Percentiles rank a stretch among this genome's conserved stretches.
These are phyloP conservation scores for Cyclotella sp. DNA, from an alignment of 108 stramenopile genomes.

Conservation along the genomic window DNA sequence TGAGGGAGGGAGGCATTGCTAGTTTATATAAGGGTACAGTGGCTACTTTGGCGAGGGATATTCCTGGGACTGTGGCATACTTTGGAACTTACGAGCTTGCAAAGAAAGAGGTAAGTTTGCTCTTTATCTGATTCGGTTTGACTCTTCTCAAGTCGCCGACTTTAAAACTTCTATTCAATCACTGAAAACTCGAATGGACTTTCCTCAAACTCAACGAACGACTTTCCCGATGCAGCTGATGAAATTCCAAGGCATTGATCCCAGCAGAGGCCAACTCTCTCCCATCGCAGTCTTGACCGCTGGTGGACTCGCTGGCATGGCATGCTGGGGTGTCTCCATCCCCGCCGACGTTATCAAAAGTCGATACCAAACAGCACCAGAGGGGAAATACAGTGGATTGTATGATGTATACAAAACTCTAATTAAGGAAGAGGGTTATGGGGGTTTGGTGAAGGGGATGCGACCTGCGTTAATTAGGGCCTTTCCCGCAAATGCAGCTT, in stretches of 20 bases:
- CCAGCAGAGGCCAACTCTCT: slow-evolving; percentile 66
- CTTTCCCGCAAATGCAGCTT: slow-evolving; percentile 95
- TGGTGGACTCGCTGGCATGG: slow-evolving; percentile 90
- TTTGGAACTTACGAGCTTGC: slow-evolving; percentile 86
- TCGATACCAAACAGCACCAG: slow-evolving; percentile 82
- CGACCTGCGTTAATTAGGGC: slow-evolving; percentile 89
- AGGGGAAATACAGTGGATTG: slow-evolving; percentile 72
- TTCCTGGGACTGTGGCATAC: slow-evolving; percentile 88
- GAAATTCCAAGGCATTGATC: slow-evolving; percentile 70
- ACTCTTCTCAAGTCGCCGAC: neutral
- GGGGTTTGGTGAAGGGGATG: slow-evolving; percentile 84
- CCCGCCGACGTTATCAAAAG: slow-evolving; percentile 90
- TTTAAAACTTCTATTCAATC: no score
- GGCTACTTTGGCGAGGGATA: slow-evolving; percentile 85
- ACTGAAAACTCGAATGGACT: no score
- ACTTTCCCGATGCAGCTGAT: slow-evolving; percentile 33
- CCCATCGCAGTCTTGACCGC: slow-evolving; percentile 72
- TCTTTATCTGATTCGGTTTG: neutral
- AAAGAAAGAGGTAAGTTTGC: slow-evolving; percentile 57
- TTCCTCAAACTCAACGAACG: no score
- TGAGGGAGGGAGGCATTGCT: slow-evolving; percentile 76
- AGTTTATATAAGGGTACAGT: slow-evolving; percentile 82
- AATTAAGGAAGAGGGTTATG: slow-evolving; percentile 80
- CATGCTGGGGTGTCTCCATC: slow-evolving; percentile 87
- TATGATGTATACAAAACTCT: slow-evolving; percentile 71